Evolutionary conservation across 768 basidiomycete genomes (phyloP).

Genomic region (Russula sp.): DNA sequence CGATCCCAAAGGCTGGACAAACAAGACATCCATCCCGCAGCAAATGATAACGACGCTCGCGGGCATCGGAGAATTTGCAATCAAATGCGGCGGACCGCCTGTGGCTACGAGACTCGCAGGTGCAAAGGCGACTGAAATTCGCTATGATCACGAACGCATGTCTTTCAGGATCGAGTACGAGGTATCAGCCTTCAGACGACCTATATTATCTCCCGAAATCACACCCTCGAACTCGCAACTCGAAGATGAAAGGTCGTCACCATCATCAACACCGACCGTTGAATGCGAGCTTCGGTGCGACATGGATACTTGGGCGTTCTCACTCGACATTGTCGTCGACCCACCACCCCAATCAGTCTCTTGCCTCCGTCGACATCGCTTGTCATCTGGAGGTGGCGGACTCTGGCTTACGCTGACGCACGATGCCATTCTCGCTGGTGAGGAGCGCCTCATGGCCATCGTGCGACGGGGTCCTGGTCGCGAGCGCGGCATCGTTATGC

Average conservation of each 20-base stretch:
- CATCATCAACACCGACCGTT: constrained; percentile 48
- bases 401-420: constrained; percentile 92
- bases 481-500: constrained; percentile 79
- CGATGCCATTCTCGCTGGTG: constrained; percentile 70
- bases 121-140: constrained; percentile 66
- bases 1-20: constrained; percentile 96
- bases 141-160: constrained; percentile 85
- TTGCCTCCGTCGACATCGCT: constrained; percentile 80
- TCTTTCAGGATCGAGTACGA: constrained; percentile 85
- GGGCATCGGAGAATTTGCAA: constrained; percentile 92
- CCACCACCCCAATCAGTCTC: constrained; percentile 84
- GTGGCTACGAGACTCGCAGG: constrained; percentile 80
- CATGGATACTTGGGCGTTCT: constrained; percentile 80
- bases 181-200: constrained; percentile 51
- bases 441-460: constrained; percentile 71
- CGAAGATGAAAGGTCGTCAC: constrained; percentile 32
- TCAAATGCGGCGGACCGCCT: constrained; percentile 93
- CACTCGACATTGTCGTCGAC: constrained; percentile 86
- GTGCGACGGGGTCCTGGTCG: constrained; percentile 65
- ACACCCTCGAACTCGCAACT: constrained; percentile 24
- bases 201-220: constrained; percentile 27
- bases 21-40: constrained; percentile 90
- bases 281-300: constrained; percentile 94
- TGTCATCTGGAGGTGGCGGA: constrained; percentile 86
- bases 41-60: constrained; percentile 88